Evolutionary conservation across 2,329 filamentous ascomycete species (phyloP).

Genomic region (Pseudocercospora cruenta): DNA sequence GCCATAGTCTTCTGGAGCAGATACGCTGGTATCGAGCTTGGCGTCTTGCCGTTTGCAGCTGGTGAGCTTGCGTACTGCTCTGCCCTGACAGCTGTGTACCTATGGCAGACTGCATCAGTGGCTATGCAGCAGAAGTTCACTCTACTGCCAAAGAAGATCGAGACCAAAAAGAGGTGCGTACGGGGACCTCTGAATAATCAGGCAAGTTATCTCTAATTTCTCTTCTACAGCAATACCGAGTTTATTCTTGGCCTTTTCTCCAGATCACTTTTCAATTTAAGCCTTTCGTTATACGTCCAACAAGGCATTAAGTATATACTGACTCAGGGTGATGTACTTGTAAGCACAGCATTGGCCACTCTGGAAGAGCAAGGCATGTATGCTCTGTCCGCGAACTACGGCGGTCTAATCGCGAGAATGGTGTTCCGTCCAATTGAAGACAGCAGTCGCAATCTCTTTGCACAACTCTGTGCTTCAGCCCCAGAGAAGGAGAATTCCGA

Average conservation of each 20-base stretch:
- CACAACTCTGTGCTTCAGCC: slow-evolving; percentile 67
- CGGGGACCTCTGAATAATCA: slow-evolving; percentile 25
- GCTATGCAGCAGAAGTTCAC: slow-evolving; percentile 68
- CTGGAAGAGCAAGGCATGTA: slow-evolving; percentile 87
- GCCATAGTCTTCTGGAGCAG: slow-evolving; percentile 68
- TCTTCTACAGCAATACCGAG: slow-evolving; percentile 24
- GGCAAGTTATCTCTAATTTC: slow-evolving; percentile 30
- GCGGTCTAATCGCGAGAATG: slow-evolving; percentile 82
- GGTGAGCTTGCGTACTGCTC: slow-evolving; percentile 80
- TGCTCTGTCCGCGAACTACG: slow-evolving; percentile 89
- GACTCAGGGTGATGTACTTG: slow-evolving; percentile 90
- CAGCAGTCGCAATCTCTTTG: slow-evolving; percentile 86
- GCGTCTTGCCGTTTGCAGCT: slow-evolving; percentile 84
- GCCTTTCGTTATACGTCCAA: slow-evolving; percentile 82
- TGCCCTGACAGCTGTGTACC: slow-evolving; percentile 71
- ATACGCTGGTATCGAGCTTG: slow-evolving; percentile 58
- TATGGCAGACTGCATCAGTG: slow-evolving; percentile 61
- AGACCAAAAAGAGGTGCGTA: slow-evolving; percentile 44
- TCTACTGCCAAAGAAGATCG: slow-evolving; percentile 58
- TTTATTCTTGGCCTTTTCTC: slow-evolving; percentile 69
- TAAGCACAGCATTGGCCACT: slow-evolving; percentile 77
- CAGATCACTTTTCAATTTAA: slow-evolving; percentile 69
- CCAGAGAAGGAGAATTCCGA: slow-evolving; percentile 31
- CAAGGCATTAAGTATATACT: slow-evolving; percentile 89
- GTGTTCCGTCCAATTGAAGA: slow-evolving; percentile 96